phyloP scores from a whole-genome alignment of 257 asterid genomes.

The Solanum gandarillasii region DNA sequence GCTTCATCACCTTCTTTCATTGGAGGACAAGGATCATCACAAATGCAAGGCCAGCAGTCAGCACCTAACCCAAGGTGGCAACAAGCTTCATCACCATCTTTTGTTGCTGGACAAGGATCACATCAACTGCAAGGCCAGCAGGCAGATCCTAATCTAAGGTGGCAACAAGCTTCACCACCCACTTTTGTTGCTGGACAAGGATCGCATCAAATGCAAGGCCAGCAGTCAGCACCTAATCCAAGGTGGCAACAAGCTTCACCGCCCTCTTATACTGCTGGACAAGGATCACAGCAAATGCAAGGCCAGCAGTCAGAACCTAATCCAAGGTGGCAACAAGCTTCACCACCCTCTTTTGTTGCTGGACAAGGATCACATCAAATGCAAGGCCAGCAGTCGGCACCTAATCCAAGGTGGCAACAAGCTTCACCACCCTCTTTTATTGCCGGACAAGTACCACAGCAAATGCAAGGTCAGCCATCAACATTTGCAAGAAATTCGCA shows the following conservation, averaged over 20 bases:
- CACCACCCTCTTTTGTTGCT: not conserved
- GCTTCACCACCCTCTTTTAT: not conserved
- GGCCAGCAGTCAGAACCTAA: constrained; percentile 11
- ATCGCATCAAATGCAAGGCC: not conserved
- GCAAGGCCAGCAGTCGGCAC: not conserved
- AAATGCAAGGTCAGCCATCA: not conserved
- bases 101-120: not conserved
- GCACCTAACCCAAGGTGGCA: not conserved
- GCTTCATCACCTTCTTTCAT: not conserved
- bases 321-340: not conserved
- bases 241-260: not conserved
- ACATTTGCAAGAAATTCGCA: not conserved
- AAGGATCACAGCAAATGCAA: constrained; percentile 13
- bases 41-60: not conserved
- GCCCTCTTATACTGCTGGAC: not conserved
- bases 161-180: not conserved
- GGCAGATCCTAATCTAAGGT: not conserved
- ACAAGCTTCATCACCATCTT: not conserved
- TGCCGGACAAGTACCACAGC: not conserved
- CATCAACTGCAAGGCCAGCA: not conserved
- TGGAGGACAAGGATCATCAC: not conserved
- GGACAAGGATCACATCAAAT: not conserved
- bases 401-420: not conserved
- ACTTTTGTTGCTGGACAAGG: not conserved
- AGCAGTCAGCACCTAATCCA: not conserved